Conservation (phyloP, 1,284 basidiomycete genomes). For the Puccinia triticina region DNA sequence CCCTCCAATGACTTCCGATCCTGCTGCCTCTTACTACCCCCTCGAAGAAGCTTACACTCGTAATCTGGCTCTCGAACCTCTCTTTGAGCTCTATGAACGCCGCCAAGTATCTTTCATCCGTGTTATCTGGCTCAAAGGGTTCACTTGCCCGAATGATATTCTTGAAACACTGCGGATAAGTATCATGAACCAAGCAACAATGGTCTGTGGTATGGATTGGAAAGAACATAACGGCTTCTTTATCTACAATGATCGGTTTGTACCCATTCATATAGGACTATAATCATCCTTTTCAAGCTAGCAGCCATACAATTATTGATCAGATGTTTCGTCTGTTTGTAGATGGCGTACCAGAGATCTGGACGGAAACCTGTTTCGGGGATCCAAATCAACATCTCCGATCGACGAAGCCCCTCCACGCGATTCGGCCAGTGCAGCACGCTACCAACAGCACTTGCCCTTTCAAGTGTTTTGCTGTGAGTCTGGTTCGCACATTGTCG, state of each 20-base stretch:
- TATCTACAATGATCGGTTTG: slow-evolving; percentile 89
- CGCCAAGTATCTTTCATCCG: slow-evolving; percentile 79
- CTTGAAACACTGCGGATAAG: slow-evolving; percentile 88
- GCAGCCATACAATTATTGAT: background rate
- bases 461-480: slow-evolving; percentile 98
- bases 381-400: slow-evolving; percentile 86
- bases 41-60: slow-evolving; percentile 87
- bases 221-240: slow-evolving; percentile 93
- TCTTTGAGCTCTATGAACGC: slow-evolving; percentile 76
- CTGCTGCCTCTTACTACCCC: slow-evolving; percentile 84
- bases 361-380: slow-evolving; percentile 90
- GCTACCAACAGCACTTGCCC: slow-evolving; percentile 84
- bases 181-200: slow-evolving; percentile 82
- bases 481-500: slow-evolving; percentile 89
- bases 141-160: slow-evolving; percentile 94
- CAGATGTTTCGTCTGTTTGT: slow-evolving; percentile 5
- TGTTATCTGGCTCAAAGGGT: slow-evolving; percentile 94
- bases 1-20: slow-evolving; percentile 82
- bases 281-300: background rate
- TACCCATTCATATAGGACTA: slow-evolving; percentile 26
- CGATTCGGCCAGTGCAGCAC: slow-evolving; percentile 74
- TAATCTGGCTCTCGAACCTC: slow-evolving; percentile 83
- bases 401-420: slow-evolving; percentile 86
- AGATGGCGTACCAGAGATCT: slow-evolving; percentile 95
- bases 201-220: slow-evolving; percentile 99